Evolutionary conservation across 2,329 filamentous ascomycete species (phyloP).

Genomic region (Exophiala mesophila): DNA sequence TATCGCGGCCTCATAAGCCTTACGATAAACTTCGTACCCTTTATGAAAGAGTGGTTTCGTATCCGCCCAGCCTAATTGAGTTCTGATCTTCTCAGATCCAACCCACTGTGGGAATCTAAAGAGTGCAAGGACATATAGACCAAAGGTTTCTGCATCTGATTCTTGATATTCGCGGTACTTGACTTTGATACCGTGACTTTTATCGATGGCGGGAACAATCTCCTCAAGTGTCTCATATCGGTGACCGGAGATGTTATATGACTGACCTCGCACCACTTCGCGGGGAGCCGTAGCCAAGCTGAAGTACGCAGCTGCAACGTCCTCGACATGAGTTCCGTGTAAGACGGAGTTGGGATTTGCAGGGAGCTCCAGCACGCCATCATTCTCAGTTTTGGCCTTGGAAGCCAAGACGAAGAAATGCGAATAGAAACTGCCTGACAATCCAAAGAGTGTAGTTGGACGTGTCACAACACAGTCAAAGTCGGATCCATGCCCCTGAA

Average conservation of each 20-base stretch:
- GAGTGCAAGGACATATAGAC: conserved; percentile 6
- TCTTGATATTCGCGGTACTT: conserved; percentile 29
- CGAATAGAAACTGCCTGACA: conserved; percentile 44
- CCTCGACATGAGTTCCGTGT: conserved; percentile 48
- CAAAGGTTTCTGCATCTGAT: conserved; percentile 12
- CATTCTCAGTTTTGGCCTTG: conserved; percentile 6
- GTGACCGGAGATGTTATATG: conserved; percentile 44
- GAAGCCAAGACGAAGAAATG: conserved; percentile 34
- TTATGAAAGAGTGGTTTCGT: conserved; percentile 21
- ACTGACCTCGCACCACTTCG: conserved; percentile 34
- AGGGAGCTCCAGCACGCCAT: conserved; percentile 31
- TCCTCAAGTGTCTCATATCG: conserved; percentile 43
- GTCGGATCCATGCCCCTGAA: conserved; percentile 33
- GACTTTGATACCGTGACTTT: conserved; percentile 38
- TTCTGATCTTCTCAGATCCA: conserved; percentile 18
- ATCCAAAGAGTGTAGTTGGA: conserved; percentile 47
- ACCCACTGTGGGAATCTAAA: conserved; percentile 23
- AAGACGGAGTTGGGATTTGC: conserved; percentile 37
- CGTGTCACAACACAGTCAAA: conserved; percentile 45
- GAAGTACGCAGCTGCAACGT: conserved; percentile 47
- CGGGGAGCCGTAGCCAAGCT: conserved; percentile 36
- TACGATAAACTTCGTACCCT: conserved; percentile 18
- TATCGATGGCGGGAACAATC: conserved; percentile 36
- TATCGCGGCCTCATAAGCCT: conserved; percentile 14
- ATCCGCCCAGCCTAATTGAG: conserved; percentile 18